These are phyloP conservation scores for Penicillium oxalicum DNA, from an alignment of 2,329 filamentous ascomycete species.

Conservation along the genomic window DNA sequence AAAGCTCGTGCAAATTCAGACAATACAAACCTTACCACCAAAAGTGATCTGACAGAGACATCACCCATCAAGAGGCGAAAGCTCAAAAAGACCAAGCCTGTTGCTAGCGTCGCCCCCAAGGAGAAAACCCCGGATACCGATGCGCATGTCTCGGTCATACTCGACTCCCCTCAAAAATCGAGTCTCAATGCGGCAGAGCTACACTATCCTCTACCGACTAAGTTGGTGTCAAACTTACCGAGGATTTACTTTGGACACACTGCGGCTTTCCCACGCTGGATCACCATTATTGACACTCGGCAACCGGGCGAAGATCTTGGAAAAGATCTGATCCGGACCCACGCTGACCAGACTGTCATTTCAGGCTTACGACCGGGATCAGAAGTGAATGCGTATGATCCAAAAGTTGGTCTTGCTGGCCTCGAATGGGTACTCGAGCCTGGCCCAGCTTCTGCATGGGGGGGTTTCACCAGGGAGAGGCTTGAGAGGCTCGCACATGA, in stretches of 20 bases:
- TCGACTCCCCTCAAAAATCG: too few species aligned
- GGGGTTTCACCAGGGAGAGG: background rate
- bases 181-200: background rate
- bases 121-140: too few species aligned
- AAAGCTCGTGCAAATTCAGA: too few species aligned
- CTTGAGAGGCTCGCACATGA: slow-evolving; percentile 10
- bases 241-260: slow-evolving; percentile 9
- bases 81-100: too few species aligned
- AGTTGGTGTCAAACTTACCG: background rate
- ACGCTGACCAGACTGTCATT: slow-evolving; percentile 5
- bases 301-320: background rate
- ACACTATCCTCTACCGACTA: background rate
- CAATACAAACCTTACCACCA: too few species aligned
- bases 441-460: slow-evolving; percentile 11
- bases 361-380: background rate
- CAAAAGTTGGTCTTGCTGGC: slow-evolving; percentile 5
- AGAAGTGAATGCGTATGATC: slow-evolving; percentile 4
- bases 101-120: too few species aligned
- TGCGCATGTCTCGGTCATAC: too few species aligned
- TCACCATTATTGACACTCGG: background rate
- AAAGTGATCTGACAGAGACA: too few species aligned
- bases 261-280: slow-evolving; percentile 13
- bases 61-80: too few species aligned
- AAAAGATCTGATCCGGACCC: slow-evolving; percentile 8
- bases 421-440: slow-evolving; percentile 19